Percentiles rank a stretch among this genome's conserved stretches.
These are phyloP conservation scores for Pseudozyma sp. DNA, from an alignment of 1,284 basidiomycete species.

Conservation along the genomic window DNA sequence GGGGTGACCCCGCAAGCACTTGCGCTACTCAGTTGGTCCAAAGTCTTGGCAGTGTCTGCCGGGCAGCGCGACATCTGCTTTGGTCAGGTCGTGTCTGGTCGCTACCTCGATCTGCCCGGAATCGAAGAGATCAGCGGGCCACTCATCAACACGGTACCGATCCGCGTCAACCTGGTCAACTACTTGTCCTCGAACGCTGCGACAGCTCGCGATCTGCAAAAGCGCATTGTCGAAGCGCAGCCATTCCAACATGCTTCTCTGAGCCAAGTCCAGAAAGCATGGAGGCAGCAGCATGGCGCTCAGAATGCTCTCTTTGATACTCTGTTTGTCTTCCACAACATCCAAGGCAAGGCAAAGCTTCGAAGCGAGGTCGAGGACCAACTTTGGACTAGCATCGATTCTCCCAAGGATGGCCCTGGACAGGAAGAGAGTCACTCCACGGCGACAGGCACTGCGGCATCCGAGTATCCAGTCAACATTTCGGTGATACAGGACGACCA, in stretches of 20 bases:
- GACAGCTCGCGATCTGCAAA: constrained; percentile 8
- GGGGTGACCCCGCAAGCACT: constrained; percentile 14
- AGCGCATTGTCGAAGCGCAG: constrained; percentile 9
- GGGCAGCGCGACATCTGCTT: constrained; percentile 25
- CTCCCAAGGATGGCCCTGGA: background rate
- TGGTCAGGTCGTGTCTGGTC: constrained; percentile 21
- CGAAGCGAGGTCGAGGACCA: background rate
- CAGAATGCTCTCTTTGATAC: constrained; percentile 9
- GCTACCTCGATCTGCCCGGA: constrained; percentile 14
- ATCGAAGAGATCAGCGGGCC: constrained; percentile 25
- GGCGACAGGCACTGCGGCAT: constrained; percentile 5
- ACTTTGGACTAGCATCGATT: background rate
- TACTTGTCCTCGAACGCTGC: constrained; percentile 13
- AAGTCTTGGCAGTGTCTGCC: constrained; percentile 12
- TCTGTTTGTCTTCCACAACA: constrained; percentile 18
- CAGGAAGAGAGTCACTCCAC: background rate
- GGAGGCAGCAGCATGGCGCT: background rate
- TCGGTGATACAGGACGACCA: constrained; percentile 16
- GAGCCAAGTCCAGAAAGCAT: constrained; percentile 11
- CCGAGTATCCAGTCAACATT: constrained; percentile 28
- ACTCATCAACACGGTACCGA: constrained; percentile 26
- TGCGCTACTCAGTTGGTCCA: constrained; percentile 13
- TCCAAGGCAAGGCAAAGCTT: constrained; percentile 1
- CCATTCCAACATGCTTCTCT: constrained; percentile 27
- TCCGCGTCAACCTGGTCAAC: constrained; percentile 8